Base-by-base conservation (phyloP, 2,329 filamentous ascomycete species). In the Cladophialophora carrionii region DNA sequence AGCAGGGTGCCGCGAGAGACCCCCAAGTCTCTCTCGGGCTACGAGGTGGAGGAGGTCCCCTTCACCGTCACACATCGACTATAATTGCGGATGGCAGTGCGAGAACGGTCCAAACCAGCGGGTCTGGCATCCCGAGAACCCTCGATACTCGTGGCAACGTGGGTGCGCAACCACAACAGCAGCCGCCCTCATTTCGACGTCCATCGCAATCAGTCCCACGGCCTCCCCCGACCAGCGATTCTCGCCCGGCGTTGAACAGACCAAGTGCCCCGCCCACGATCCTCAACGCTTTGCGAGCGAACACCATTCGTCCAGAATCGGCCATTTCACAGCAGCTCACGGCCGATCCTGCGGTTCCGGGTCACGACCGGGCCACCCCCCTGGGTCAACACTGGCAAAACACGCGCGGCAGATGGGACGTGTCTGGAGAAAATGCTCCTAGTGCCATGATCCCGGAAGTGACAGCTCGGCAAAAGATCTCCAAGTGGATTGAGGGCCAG, bases 371-470 rank as follows among this genome's bases (percentile, higher is more conserved):
- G 24, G 24, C n/a, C 52, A 54, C 24, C 17, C 24, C 24, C 12
- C 17, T 54, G 29, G 52, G 52, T 12, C 52, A 32, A 34, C 10
- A 34, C n/a, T 54, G 52, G 52, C 24, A 54, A 17, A 22, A 51
- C 20, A 17, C 52, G 17, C 26, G 20, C 48, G 26, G 12, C 20
- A 20, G 8, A 29, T n/a, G 29, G 14, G n/a, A 54, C 17, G 24
- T 29, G 52, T 20, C 52, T n/a, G 29, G 29, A 54, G 29, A 31
- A 17, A 12, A 20, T 5, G 48, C 48, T 26, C 9, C 48, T 9
- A 10, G 9, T 26, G 24, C 20, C 22, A 12, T 26, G 20, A 51
- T 29, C 5, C 26, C 48, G 22, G 48, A 24, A 10, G 24, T 24
- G 17, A 24, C 48, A 51, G 5, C 48, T 24, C 20, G 48, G 20